Evolutionary conservation across 2,329 filamentous ascomycete genomes (phyloP), one percentile per base, ranked within the genome.

Genomic region (Chaetomiaceae sp.): DNA sequence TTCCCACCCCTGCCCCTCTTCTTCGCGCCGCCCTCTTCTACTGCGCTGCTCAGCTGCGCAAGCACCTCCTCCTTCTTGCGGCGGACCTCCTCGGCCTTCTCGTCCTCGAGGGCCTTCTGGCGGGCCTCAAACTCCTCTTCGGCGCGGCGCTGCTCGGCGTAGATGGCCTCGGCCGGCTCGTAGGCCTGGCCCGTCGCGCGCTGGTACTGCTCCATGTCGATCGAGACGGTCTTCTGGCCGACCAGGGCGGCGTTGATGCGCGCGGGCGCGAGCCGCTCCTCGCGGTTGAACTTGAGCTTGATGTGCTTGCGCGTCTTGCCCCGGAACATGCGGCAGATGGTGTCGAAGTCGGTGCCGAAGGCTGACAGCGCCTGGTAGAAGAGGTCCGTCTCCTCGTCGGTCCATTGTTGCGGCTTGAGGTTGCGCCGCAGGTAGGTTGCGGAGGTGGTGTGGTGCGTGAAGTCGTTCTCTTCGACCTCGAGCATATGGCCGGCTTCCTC

Each of bases 261-360:
- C 3, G 69, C 66, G 0, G 84, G 81, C 52, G 83, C 75, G 43
- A 78, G 70, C 27, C 79, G 74, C 66, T 93, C 87, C 65, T 93
- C 88, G 50, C 83, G 81, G 58, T 83, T 86, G 67, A 88, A 93
- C 62, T 93, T 93, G 54, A 84, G 75, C 68, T 91, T 91, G 66
- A 93, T 76, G 62, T 86, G 80, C 26, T 83, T 77, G 15, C 88
- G 76, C 49, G 78, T 84, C 59, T 84, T 81, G 52, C 78, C 76
- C 1, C 81, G 78, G 59, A 94, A 90, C 75, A 89, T 81, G 56
- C 79, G 78, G 49, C 78, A 76, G 56, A 94, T 89, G 66, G 87
- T 86, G 62, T 83, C 76, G 60, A 93, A 94, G 61, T 91, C 86
- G 1, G 86, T 91, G 46, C 88, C 88, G 59, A 88, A 90, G 74